phyloP scores from a whole-genome alignment of 352 stramenopile species.

The Aphanomyces invadans region DNA sequence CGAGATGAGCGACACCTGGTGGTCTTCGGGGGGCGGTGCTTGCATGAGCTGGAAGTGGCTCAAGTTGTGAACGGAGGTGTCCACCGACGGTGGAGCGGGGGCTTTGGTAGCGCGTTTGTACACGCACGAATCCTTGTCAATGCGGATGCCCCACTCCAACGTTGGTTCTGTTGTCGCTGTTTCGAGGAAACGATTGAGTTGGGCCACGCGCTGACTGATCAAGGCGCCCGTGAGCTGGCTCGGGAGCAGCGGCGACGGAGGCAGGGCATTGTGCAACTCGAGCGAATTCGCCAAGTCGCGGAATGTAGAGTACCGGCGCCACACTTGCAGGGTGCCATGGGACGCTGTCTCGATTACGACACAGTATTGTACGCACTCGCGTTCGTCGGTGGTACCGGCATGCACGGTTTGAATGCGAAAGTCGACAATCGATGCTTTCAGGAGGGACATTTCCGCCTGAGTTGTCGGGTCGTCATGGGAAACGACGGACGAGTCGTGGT shows the following conservation, averaged over 20 bases:
- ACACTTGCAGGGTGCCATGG: not conserved
- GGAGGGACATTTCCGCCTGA: not conserved
- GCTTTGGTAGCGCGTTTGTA: slow-evolving; percentile 56
- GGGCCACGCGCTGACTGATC: slow-evolving; percentile 74
- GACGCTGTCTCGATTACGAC: not conserved
- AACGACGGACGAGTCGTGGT: not conserved
- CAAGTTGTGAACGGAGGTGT: too few species aligned
- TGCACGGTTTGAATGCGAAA: slow-evolving; percentile 6
- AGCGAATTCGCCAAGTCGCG: slow-evolving; percentile 58
- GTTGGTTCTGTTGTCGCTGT: slow-evolving; percentile 76
- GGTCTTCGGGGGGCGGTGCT: not conserved
- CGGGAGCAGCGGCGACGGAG: slow-evolving; percentile 76
- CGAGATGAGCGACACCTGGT: slow-evolving; percentile 4
- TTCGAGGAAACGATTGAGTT: slow-evolving; percentile 82
- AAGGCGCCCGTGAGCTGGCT: slow-evolving; percentile 75
- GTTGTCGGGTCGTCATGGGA: not conserved
- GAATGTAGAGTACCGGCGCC: slow-evolving; percentile 6
- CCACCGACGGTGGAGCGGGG: too few species aligned
- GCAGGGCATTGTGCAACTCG: slow-evolving; percentile 74
- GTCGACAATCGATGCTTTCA: not conserved
- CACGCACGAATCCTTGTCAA: slow-evolving; percentile 85
- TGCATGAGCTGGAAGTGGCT: not conserved
- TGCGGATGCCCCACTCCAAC: slow-evolving; percentile 85
- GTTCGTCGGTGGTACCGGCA: not conserved
- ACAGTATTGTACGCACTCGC: not conserved